Evolutionary conservation across 1,284 basidiomycete species (phyloP).

Genomic region (Porodaedalea pini): DNA sequence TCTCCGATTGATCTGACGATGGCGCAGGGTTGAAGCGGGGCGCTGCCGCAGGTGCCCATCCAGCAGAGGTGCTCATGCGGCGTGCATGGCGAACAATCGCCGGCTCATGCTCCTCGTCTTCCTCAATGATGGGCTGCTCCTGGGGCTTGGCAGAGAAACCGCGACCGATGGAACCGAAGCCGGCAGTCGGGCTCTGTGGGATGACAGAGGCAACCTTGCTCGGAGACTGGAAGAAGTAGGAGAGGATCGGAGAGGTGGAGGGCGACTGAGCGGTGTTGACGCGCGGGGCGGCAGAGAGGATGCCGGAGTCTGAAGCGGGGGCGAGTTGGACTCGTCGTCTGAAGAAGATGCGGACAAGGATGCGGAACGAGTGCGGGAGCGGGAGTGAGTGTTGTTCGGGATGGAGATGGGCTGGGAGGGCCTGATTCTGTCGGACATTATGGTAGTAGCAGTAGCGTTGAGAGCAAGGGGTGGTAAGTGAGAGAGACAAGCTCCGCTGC

Average conservation of each 20-base stretch:
- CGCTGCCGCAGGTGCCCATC: constrained; percentile 43
- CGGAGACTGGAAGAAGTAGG: constrained; percentile 65
- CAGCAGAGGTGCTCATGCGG: constrained; percentile 38
- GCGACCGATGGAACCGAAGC: constrained; percentile 12
- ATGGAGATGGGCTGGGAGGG: constrained; percentile 69
- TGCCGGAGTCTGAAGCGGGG: constrained; percentile 44
- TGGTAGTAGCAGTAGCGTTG: constrained; percentile 13
- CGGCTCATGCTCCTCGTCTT: constrained; percentile 31
- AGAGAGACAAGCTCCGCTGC: neutral
- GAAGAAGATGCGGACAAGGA: constrained; percentile 53
- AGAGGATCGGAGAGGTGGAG: constrained; percentile 63
- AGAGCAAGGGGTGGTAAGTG: constrained; percentile 13
- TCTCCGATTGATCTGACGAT: constrained; percentile 38
- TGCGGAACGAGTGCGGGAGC: constrained; percentile 40
- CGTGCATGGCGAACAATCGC: constrained; percentile 29
- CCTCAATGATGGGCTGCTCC: constrained; percentile 32
- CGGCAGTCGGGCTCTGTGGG: constrained; percentile 47
- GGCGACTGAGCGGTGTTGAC: constrained; percentile 45
- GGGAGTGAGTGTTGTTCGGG: constrained; percentile 30
- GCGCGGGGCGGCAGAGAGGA: constrained; percentile 40
- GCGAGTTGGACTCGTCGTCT: constrained; percentile 46
- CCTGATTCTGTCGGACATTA: constrained; percentile 37
- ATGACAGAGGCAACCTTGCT: constrained; percentile 38
- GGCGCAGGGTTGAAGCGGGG: constrained; percentile 41
- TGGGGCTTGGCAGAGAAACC: constrained; percentile 9